Evolutionary conservation across 2,329 filamentous ascomycete genomes (phyloP).

Genomic region (Cladophialophora yegresii): DNA sequence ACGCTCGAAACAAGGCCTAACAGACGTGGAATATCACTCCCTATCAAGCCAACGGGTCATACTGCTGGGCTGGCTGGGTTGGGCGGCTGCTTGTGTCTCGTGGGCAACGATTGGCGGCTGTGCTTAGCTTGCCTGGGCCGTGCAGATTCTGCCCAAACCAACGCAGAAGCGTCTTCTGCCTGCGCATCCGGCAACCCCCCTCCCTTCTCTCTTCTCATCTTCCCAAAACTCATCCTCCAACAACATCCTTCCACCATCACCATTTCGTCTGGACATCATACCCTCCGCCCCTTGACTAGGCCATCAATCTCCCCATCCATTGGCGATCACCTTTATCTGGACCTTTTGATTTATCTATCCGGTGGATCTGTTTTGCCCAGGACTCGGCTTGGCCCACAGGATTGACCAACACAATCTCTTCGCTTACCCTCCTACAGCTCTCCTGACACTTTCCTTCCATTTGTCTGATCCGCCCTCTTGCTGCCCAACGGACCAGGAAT

Average conservation of each 20-base stretch:
- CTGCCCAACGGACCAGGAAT: conserved; percentile 31
- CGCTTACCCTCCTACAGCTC: conserved; percentile 27
- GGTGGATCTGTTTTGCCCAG: conserved; percentile 22
- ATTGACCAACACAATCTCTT: conserved; percentile 23
- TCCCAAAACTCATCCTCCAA: conserved; percentile 14
- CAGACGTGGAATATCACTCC: background rate
- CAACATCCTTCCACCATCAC: conserved; percentile 7
- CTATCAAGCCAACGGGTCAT: background rate
- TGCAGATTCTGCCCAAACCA: conserved; percentile 6
- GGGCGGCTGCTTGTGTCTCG: conserved; percentile 6
- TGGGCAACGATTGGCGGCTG: conserved; percentile 7
- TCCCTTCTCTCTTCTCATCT: conserved; percentile 19
- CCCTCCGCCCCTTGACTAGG: conserved; percentile 18
- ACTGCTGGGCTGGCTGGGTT: conserved; percentile 5
- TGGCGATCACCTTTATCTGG: conserved; percentile 22
- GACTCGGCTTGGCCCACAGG: conserved; percentile 27
- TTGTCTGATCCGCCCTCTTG: conserved; percentile 25
- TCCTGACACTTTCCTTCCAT: conserved; percentile 29
- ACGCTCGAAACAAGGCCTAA: background rate
- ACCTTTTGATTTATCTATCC: conserved; percentile 13
- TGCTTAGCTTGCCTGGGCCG: conserved; percentile 3
- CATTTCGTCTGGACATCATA: conserved; percentile 20
- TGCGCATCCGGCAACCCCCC: conserved; percentile 26
- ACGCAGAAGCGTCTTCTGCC: conserved; percentile 22
- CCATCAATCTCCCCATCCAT: conserved; percentile 20